phyloP scores from a whole-genome alignment of 1,284 basidiomycete genomes.

The Fomes fomentarius region DNA sequence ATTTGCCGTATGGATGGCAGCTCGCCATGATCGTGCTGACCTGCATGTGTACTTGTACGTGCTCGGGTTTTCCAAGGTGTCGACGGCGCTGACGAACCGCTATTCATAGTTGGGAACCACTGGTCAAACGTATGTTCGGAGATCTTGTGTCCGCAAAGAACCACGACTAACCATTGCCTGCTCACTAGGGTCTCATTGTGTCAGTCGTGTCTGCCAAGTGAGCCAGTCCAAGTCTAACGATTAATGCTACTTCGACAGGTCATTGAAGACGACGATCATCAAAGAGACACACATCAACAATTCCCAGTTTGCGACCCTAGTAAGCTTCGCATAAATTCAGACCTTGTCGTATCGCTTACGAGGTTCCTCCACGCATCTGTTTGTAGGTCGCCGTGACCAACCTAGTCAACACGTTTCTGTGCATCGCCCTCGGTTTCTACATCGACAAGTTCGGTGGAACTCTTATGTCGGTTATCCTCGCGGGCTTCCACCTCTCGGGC shows the following conservation, averaged over 20 bases:
- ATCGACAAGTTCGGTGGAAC: constrained; percentile 50
- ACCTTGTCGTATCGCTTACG: background rate
- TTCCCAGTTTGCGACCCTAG: constrained; percentile 48
- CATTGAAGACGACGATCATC: constrained; percentile 49
- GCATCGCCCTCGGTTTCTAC: constrained; percentile 44
- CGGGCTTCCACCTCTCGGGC: constrained; percentile 39
- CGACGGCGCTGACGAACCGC: constrained; percentile 2
- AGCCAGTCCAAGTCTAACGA: background rate
- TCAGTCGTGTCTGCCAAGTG: constrained; percentile 20
- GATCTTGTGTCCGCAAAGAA: background rate
- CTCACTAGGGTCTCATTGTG: constrained; percentile 44
- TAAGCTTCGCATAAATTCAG: constrained; percentile 4
- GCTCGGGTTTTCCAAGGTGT: background rate
- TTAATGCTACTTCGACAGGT: constrained; percentile 21
- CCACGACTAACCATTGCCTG: background rate
- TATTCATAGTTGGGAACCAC: constrained; percentile 44
- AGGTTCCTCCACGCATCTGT: background rate
- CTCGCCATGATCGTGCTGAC: constrained; percentile 35
- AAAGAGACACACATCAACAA: constrained; percentile 48
- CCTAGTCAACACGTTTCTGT: constrained; percentile 49
- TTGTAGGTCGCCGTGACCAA: constrained; percentile 44
- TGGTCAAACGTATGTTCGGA: constrained; percentile 43
- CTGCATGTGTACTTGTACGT: constrained; percentile 37
- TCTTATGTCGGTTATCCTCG: constrained; percentile 40
- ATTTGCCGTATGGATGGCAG: constrained; percentile 33